Percentiles rank a stretch among this genome's conserved stretches.
Conservation (phyloP, 2,329 filamentous ascomycete species). For the Coleophoma crateriformis region DNA sequence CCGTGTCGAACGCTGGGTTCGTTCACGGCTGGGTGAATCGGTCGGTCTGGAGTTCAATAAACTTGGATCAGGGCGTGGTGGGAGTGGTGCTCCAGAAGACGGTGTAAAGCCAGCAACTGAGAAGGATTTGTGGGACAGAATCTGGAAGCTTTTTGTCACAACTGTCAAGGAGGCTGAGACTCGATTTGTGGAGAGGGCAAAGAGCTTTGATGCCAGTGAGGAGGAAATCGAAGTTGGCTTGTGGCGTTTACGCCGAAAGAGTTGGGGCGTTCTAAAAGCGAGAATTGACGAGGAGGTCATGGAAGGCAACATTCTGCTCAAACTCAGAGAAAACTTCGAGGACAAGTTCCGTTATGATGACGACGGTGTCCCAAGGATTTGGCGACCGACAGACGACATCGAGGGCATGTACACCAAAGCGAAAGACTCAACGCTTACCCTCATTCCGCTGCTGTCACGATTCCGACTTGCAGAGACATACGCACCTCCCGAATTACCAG, state of each 20-base stretch:
- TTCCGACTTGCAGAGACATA: slow-evolving; percentile 76
- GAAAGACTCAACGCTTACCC: slow-evolving; percentile 81
- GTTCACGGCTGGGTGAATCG: slow-evolving; percentile 78
- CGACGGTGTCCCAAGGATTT: slow-evolving; percentile 88
- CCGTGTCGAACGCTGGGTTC: slow-evolving; percentile 90
- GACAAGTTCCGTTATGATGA: slow-evolving; percentile 99
- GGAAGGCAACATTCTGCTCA: slow-evolving; percentile 92
- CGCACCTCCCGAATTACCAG: slow-evolving; percentile 72
- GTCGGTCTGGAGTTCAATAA: slow-evolving; percentile 95
- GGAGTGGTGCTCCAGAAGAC: slow-evolving; percentile 72
- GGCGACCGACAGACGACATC: slow-evolving; percentile 94
- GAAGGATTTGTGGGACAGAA: slow-evolving; percentile 90
- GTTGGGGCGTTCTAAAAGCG: slow-evolving; percentile 83
- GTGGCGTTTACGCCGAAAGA: slow-evolving; percentile 89
- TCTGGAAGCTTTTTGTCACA: slow-evolving; percentile 81
- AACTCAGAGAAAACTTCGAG: slow-evolving; percentile 96
- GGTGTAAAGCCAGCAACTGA: slow-evolving; percentile 70
- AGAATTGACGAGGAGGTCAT: slow-evolving; percentile 97
- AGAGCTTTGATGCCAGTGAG: slow-evolving; percentile 86
- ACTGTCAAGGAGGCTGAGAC: slow-evolving; percentile 81
- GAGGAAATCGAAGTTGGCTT: slow-evolving; percentile 90
- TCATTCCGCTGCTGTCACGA: slow-evolving; percentile 82
- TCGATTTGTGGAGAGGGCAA: slow-evolving; percentile 81
- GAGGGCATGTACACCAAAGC: slow-evolving; percentile 92
- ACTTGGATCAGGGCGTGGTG: slow-evolving; percentile 80